Base-by-base conservation (phyloP, 768 basidiomycete genomes). In the Crepidotus variabilis region DNA sequence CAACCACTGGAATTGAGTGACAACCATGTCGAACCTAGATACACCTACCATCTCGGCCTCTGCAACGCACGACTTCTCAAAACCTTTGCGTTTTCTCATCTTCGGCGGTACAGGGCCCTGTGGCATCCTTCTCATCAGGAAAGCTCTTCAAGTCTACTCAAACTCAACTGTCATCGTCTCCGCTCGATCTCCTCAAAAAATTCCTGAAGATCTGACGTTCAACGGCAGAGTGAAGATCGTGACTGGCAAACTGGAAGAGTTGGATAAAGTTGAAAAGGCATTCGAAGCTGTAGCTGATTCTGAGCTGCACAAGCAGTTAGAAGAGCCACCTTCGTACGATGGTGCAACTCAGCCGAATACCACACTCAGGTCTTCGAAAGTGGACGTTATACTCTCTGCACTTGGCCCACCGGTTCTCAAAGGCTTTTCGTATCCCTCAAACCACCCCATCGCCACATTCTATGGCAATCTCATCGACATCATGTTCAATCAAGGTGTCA, bases 21-120 rank as follows among this genome's bases (percentile, higher is more conserved):
- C 28, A 43, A 43, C 39, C 14, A 43, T 43, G 39, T 43, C 39
- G 4, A 16, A 14, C 39, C 11, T 43, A 8, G 28, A 28, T 28
- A 8, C 28, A 43, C 39, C 3, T 5, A 43, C 13, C 18, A 14
- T 43, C 13, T 14, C 39, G 18, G 5, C 39, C 39, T 43, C 39
- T 11, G 14, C 3, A 16, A 43, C 39, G 18, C 28, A 28, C 11
- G n/a, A 21, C 6, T n/a, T 47, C 36, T n/a, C 39, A 11, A 48
- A 47, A 51, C 46, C 21, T 52, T 61, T 67, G 81, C 83, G 75
- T 22, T 62, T 88, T 55, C 74, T 90, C 53, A 73, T 90, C 56
- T 75, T 91, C n/a, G 89, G 88, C 16, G 84, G 78, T 21, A 91
- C 88, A 2, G 88, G 88, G 1, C 76, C 82, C 13, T 69, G 70